Evolutionary conservation across 2,329 filamentous ascomycete species (phyloP).

Genomic region (Cercospora zeina): DNA sequence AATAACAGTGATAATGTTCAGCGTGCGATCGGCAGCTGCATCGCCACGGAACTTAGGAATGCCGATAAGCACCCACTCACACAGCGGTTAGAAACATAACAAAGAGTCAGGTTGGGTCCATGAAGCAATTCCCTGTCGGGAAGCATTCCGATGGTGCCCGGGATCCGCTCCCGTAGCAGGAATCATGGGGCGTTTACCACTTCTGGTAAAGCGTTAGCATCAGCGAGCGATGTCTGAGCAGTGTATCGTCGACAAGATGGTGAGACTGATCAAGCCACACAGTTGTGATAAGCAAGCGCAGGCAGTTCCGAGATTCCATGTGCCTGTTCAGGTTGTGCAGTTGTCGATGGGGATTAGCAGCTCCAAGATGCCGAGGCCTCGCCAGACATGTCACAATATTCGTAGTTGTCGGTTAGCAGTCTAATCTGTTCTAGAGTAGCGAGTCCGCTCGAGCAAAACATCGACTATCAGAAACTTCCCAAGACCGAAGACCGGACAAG

Average conservation of each 20-base stretch:
- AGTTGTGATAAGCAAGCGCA: neutral
- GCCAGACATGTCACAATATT: too few species aligned
- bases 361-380: too few species aligned
- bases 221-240: neutral
- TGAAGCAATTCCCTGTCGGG: neutral
- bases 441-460: too few species aligned
- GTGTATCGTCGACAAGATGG: neutral
- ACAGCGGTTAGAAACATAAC: too few species aligned
- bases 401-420: too few species aligned
- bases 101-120: too few species aligned
- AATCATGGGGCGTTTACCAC: neutral
- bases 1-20: neutral
- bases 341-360: neutral
- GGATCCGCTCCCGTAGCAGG: neutral
- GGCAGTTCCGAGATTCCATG: neutral
- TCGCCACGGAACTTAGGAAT: neutral
- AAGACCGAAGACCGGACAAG: neutral
- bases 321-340: neutral
- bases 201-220: neutral
- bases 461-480: neutral
- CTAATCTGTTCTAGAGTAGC: too few species aligned
- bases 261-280: neutral
- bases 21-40: neutral
- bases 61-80: too few species aligned
- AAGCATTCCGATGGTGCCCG: neutral